Evolutionary conservation across 1,139 yeast species (phyloP), one percentile per base, ranked within the genome.

Genomic region (Hyphopichia fennica): DNA sequence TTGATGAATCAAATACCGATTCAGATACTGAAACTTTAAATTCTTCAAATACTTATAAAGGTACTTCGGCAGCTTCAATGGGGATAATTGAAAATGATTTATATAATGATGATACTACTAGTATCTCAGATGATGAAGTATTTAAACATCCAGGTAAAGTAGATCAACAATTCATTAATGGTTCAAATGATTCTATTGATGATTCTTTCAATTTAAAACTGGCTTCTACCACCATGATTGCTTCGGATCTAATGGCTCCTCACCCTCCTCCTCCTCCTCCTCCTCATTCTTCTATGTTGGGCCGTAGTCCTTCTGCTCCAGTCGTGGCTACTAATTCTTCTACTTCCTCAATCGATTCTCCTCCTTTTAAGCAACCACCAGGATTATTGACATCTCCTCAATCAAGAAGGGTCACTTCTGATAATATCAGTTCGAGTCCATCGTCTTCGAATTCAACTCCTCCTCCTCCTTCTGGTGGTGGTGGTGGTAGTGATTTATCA

Each of bases 401-500:
- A 10, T 23, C 15, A 11, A 35, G 43, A 34, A 36, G 45, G 30
- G 44, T 42, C 18, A 25, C 37, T 20, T 37, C 46, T 5, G 35
- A 32, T 20, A 25, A 25, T 25, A 25, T 25, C 8, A 25, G 11
- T 25, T 9, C 28, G 4, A 25, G 28, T 25, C 28, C 32, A n/a
- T 15, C 32, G 25, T 33, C 35, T 16, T 17, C 17, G 23, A 25
- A 11, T 25, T 25, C 28, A 25, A 25, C n/a, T 11, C 28, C 28
- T 25, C 5, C 20, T 13, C 45, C 30, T 9, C 34, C 22, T 23
- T 7, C 7, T n/a, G n/a, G n/a, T n/a, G n/a, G n/a, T n/a, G n/a
- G n/a, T n/a, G n/a, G n/a, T n/a, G 7, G 25, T 22, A 22, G 41
- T 9, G 57, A 60, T 3, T 45, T 67, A n/a, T 46, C 65, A 5